phyloP scores from a whole-genome alignment of 805 yeast species.

The Debaryomyces tyrocola region DNA sequence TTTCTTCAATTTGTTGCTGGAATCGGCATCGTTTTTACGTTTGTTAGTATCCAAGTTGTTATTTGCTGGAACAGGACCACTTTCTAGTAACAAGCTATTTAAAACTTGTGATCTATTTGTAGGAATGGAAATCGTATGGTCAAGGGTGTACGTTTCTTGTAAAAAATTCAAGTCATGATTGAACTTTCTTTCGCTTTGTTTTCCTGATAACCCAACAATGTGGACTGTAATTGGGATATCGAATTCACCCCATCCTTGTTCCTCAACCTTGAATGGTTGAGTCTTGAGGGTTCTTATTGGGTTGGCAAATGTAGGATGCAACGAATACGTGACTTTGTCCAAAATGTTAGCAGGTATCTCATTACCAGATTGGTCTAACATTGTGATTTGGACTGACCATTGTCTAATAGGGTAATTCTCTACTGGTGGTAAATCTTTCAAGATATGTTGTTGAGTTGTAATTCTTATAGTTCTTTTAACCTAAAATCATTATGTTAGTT shows the following conservation, averaged over 20 bases:
- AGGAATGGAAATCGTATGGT: conserved; percentile 77
- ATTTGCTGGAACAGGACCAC: conserved; percentile 71
- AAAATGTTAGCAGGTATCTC: conserved; percentile 84
- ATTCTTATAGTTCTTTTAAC: conserved; percentile 86
- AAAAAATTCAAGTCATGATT: conserved; percentile 88
- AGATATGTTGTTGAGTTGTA: conserved; percentile 80
- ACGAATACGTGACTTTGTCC: conserved; percentile 88
- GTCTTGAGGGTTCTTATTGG: conserved; percentile 80
- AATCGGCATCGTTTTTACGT: conserved; percentile 28
- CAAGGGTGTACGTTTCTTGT: conserved; percentile 72
- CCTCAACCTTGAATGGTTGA: conserved; percentile 84
- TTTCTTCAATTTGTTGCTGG: conserved; percentile 46
- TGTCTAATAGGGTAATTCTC: conserved; percentile 93
- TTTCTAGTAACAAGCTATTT: conserved; percentile 69
- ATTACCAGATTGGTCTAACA: conserved; percentile 77
- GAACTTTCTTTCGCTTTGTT: conserved; percentile 83
- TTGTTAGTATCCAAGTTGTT: conserved; percentile 21
- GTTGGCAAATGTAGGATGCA: conserved; percentile 93
- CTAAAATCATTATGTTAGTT: conserved; percentile 26
- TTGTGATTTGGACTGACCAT: conserved; percentile 79
- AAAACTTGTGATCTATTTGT: conserved; percentile 67
- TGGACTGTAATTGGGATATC: conserved; percentile 80
- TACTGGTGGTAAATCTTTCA: conserved; percentile 79
- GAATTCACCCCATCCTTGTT: conserved; percentile 98
- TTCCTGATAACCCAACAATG: conserved; percentile 61